phyloP scores from a whole-genome alignment of 1,284 basidiomycete genomes.

The Laetiporus sulphureus region DNA sequence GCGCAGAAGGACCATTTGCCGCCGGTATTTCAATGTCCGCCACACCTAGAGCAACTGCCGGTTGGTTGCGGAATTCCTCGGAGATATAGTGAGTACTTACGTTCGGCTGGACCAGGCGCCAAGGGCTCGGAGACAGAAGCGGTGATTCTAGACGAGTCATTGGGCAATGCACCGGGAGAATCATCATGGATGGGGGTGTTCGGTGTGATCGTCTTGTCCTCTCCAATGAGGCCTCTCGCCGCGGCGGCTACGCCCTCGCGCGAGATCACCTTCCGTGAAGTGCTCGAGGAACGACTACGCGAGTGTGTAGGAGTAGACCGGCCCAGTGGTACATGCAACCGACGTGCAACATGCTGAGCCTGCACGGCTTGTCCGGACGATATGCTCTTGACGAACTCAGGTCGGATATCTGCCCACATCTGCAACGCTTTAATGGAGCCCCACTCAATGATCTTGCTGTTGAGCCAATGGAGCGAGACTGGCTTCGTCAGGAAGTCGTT shows the following conservation, averaged over 20 bases:
- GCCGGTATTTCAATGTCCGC: slow-evolving; percentile 4
- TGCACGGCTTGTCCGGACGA: slow-evolving; percentile 55
- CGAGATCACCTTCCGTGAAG: slow-evolving; percentile 13
- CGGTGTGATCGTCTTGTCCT: slow-evolving; percentile 11
- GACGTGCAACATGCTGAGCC: slow-evolving; percentile 60
- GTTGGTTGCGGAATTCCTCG: no score
- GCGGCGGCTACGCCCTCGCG: slow-evolving; percentile 12
- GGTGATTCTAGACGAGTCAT: not conserved
- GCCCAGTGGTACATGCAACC: slow-evolving; percentile 58
- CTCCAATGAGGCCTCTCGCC: slow-evolving; percentile 2
- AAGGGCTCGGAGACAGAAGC: not conserved
- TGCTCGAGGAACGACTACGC: slow-evolving; percentile 27
- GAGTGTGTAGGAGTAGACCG: slow-evolving; percentile 33
- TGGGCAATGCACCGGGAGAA: slow-evolving; percentile 8
- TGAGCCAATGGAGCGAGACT: slow-evolving; percentile 91
- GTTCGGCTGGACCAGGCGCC: not conserved
- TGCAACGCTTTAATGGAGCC: slow-evolving; percentile 84
- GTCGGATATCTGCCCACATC: slow-evolving; percentile 79
- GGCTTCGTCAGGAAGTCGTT: slow-evolving; percentile 99
- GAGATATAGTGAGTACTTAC: slow-evolving; percentile 1
- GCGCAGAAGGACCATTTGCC: not conserved
- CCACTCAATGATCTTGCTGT: slow-evolving; percentile 99
- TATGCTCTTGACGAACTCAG: slow-evolving; percentile 48
- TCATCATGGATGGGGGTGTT: slow-evolving; percentile 11
- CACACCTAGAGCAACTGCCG: slow-evolving; percentile 2